Base-by-base conservation (phyloP, 805 yeast genomes). In the Vanderwaltozyma yarrowii region DNA sequence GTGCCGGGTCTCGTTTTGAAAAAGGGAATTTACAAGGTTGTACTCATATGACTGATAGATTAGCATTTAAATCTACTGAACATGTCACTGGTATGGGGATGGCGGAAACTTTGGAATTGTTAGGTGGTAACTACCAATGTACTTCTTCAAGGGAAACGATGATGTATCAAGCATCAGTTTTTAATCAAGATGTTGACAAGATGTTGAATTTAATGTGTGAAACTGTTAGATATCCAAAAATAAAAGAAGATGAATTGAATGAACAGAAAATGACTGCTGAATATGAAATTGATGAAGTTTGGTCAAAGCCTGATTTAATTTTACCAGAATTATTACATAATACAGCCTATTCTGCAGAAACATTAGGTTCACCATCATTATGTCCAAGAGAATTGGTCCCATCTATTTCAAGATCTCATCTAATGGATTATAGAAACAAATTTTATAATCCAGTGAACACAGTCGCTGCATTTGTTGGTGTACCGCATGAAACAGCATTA, bases 51-150 rank as follows among this genome's bases (percentile, higher is more conserved):
- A 64, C 79, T 51, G 97, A 89, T 57, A 71, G 96, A 42, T 61
- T 92, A 54, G 89, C 97, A 0, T 92, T 78, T 69, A 78, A 78
- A 53, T 75, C 85, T 5, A 80, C 89, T 0, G 59, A 67, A 26
- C 65, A 72, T 39, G 65, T 70, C 40, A 50, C 73, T 2, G 88
- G 85, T 2, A 62, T 69, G 31, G 71, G 80, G 36, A 83, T 92
- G 85, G 70, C 83, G 46, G 80, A 80, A 45, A 71, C 71, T 16
- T 65, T 92, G 44, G 87, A 86, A 40, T 67, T 74, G 27, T 61
- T 92, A 41, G 98, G 98, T 35, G 98, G 97, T 12, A 89, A 87
- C 58, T 87, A 82, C 61, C 88, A 85, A 76, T 83, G 95, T 54
- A 80, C 94, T 1, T 81, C 95, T 0, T 83, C 94, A 7, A 71